A percentile compares a stretch with the other conserved stretches of the same genome.
Conservation (phyloP, 176 grass and related monocot species). For the Carex pumila region DNA sequence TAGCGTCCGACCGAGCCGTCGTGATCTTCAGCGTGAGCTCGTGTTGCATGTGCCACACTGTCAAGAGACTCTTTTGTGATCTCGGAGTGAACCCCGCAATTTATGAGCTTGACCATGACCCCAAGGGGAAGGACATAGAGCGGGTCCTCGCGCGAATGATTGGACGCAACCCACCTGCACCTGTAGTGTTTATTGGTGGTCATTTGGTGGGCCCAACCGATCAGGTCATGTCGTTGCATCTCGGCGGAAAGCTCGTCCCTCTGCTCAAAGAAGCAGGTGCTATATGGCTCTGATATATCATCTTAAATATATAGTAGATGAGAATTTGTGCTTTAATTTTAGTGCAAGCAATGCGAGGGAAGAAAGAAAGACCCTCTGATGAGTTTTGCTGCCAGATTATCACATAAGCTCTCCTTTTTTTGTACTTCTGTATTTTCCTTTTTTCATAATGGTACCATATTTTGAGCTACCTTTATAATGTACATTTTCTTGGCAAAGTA, state of each 20-base stretch:
- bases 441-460: background rate
- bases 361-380: background rate
- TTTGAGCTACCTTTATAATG: background rate
- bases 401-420: background rate
- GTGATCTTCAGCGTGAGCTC: slow-evolving; percentile 60
- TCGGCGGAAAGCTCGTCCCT: slow-evolving; percentile 51
- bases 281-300: slow-evolving; percentile 45
- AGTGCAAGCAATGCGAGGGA: background rate
- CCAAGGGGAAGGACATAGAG: slow-evolving; percentile 43
- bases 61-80: slow-evolving; percentile 51
- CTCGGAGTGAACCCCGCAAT: slow-evolving; percentile 43
- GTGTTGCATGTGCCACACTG: slow-evolving; percentile 69
- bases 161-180: slow-evolving; percentile 40
- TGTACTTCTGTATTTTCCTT: background rate
- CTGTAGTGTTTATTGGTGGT: slow-evolving; percentile 63
- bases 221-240: slow-evolving; percentile 54
- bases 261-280: slow-evolving; percentile 54
- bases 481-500: background rate
- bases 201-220: slow-evolving; percentile 50
- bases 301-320: background rate
- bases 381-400: background rate
- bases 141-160: slow-evolving; percentile 38
- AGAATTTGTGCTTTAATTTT: background rate
- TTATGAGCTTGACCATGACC: slow-evolving; percentile 54
- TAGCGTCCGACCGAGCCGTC: slow-evolving; percentile 50